Evolutionary conservation across 352 stramenopile genomes (phyloP), one percentile per base, ranked within the genome.

Genomic region (Phytophthora colocasiae): DNA sequence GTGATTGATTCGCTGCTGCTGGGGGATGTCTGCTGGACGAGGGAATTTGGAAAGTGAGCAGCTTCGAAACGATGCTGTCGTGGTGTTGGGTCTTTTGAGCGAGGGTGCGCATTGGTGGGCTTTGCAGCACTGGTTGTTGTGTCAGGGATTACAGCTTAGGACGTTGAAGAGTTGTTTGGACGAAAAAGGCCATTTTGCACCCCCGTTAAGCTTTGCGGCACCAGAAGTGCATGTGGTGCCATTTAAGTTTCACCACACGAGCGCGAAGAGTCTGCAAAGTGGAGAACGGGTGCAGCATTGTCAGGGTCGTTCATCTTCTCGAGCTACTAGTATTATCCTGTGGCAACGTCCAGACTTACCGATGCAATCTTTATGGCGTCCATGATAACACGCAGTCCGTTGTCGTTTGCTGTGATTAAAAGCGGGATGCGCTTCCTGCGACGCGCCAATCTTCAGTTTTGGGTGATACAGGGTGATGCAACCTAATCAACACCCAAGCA

Each of bases 181-280:
- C 38, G 38, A 43, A 43, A 43, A 43, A 43, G 38, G 38, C 38
- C 38, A 43, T 22, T 43, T 19, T 43, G 38, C 38, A 43, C n/a
- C n/a, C 38, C n/a, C 38, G 8, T 36, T 36, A n/a, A 6, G 38
- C 38, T 43, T 43, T 43, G 38, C 47, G 19, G 22, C 29, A 19
- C 26, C 38, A 31, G 58, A 65, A 65, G 27, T 49, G 48, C 58
- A 22, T 65, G 58, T 65, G 58, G 58, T 41, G 38, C 43, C 32
- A 22, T 49, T 49, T n/a, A 22, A 32, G 40, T 22, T 46, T 22
- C 40, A 46, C 40, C 40, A 46, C 40, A 12, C 9, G 17, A 27
- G 17, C n/a, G 22, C 40, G n/a, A 26, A 15, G n/a, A 46, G 40
- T 14, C 27, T 7, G 22, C 40, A 22, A 24, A 5, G 9, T 26